Evolutionary conservation across 345 rosid species (phyloP), one percentile per base, ranked within the genome.

Genomic region (Kandelia obovata): DNA sequence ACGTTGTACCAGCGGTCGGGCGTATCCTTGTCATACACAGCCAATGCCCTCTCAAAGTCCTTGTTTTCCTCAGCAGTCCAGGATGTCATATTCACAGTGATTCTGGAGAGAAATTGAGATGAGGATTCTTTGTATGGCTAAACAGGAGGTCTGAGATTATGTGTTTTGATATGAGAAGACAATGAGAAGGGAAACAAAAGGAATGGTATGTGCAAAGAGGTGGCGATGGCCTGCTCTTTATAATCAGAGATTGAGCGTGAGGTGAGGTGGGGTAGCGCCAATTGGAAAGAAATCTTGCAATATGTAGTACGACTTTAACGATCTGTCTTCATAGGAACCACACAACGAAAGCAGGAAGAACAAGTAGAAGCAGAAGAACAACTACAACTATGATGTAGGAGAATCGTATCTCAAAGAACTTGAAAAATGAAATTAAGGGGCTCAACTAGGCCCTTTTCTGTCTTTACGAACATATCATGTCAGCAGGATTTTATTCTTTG

Each of bases 1-100:
- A 95, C 89, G 82, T 95, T 95, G 74, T 77, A 56, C 99, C 99
- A 95, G 59, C 99, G 95, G 83, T 92, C 97, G 1, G 97, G 99
- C 8, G 99, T 92, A 75, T 95, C 99, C 82, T 79, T 81, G 82
- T 95, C 99, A 28, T 83, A 92, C 67, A 83, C 86, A 7, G 97
- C 99, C 79, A 95, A 83, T 2, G 97, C 99, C 80, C 74, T 84
- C 80, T 95, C 99, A 34, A 95, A 95, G 67, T 89, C 96, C 77
- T 95, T 92, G 96, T 95, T 88, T 78, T 95, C 89, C 88, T 92
- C 79, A 0, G 81, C 84, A 17, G 93, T 88, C 97, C 99, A 95
- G 5, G 87, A 89, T 32, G 98, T 89, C 97, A 89, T 89, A 67
- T 39, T 43, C 62, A 55, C 9, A 26, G 26, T 10, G 2, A 55